Evolutionary conservation across 1,139 yeast species (phyloP), one percentile per base, ranked within the genome.

Genomic region (Sugiyamaella sp.): DNA sequence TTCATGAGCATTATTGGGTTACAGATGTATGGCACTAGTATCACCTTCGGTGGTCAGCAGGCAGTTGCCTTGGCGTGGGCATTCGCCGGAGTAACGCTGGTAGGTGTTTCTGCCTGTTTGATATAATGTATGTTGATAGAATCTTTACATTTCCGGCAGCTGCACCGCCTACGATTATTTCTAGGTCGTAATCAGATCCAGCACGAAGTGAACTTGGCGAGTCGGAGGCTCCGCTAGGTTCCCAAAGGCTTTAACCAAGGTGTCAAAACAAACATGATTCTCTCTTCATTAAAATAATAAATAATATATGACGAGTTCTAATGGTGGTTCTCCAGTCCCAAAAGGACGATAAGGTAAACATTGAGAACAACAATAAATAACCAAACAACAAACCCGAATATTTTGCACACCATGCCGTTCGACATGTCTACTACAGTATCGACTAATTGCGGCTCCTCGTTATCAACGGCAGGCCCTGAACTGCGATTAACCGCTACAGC

Each of bases 1-100:
- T 91, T 91, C 65, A 74, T 91, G 62, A 76, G 87, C 0, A 86
- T 86, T 21, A 86, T 91, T 52, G 88, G 91, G 0, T 71, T 90
- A 44, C 91, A 91, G 59, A 88, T 91, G 96, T 86, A 88, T 68
- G 86, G 89, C 0, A 80, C 89, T 29, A 85, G 93, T 0, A 80
- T 86, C 17, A 74, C 81, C 1, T 86, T 85, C 69, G 89, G 90
- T 9, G 90, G 89, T 4, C 58, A 65, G 12, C 71, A 68, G 37
- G 57, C 61, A 9, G 52, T 55, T 1, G 66, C 71, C 1, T 46
- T 70, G 22, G 48, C 56, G 4, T 68, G 66, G 59, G 68, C 70
- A 9, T 61, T 71, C 35, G 14, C 63, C 6, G 75, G 75, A 1
- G 66, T 69, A 38, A 53, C 65, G 8, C 46, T 67, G 12, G 65